Evolutionary conservation across 805 yeast genomes (phyloP).

Genomic region (Saccharomycopsis capsularis): DNA sequence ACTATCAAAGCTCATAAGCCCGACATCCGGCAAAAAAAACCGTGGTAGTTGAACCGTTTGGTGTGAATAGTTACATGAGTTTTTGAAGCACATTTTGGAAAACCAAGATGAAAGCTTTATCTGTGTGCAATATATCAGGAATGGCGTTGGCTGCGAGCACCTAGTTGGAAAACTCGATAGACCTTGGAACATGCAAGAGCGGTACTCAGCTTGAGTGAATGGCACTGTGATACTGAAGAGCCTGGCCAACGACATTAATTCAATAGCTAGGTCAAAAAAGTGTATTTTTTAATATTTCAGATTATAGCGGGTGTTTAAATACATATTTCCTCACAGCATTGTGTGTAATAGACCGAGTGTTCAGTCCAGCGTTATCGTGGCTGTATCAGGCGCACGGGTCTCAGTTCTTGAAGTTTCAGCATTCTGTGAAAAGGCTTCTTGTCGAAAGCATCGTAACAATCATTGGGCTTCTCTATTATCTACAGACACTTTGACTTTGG

Average conservation of each 20-base stretch:
- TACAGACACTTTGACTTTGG: too few relatives aligned
- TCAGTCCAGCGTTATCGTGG: too few relatives aligned
- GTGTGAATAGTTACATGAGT: conserved; percentile 68
- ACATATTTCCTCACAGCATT: too few relatives aligned
- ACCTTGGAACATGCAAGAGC: conserved; percentile 68
- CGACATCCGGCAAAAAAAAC: conserved; percentile 86
- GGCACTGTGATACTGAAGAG: neutral
- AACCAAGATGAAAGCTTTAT: conserved; percentile 69
- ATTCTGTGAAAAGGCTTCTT: too few relatives aligned
- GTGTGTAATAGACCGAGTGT: too few relatives aligned
- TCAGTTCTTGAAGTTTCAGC: too few relatives aligned
- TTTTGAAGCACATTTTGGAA: conserved; percentile 64
- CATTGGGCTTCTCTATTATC: too few relatives aligned
- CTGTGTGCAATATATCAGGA: conserved; percentile 81
- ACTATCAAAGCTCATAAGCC: conserved; percentile 93
- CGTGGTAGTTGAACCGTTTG: conserved; percentile 60
- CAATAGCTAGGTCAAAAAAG: conserved; percentile 1
- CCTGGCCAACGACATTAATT: neutral
- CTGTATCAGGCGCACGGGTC: too few relatives aligned
- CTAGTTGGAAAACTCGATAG: conserved; percentile 73
- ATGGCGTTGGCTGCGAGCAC: conserved; percentile 77
- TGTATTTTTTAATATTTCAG: neutral
- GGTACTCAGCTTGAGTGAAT: conserved; percentile 21
- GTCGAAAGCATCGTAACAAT: too few relatives aligned
- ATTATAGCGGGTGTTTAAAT: too few relatives aligned